A percentile compares a stretch with the other conserved stretches of the same genome.
Evolutionary conservation across 2,329 filamentous ascomycete genomes (phyloP).

Genomic region (Ascochyta viciae-villosae): DNA sequence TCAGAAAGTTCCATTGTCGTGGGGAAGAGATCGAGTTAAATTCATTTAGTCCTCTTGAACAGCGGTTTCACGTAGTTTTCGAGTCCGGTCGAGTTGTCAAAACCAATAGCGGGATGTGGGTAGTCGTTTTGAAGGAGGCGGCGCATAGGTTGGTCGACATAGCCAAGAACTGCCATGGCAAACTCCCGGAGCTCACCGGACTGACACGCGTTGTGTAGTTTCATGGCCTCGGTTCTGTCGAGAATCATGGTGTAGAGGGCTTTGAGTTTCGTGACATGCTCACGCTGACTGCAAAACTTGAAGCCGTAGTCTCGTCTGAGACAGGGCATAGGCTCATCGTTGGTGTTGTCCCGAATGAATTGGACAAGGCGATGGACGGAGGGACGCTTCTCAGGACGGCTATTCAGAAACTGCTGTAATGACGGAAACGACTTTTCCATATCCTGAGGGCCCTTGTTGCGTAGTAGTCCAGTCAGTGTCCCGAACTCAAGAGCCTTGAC

Average conservation of each 20-base stretch:
- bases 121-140: slow-evolving; percentile 22
- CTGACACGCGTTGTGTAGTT: slow-evolving; percentile 23
- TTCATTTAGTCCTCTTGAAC: background rate
- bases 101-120: background rate
- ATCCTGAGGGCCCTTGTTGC: background rate
- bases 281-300: slow-evolving; percentile 12
- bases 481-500: slow-evolving; percentile 14
- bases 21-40: background rate
- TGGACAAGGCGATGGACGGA: slow-evolving; percentile 27
- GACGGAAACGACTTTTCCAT: slow-evolving; percentile 10
- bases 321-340: slow-evolving; percentile 14
- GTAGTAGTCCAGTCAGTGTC: slow-evolving; percentile 14
- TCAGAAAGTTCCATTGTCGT: no score
- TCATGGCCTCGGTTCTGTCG: background rate
- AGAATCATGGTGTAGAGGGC: slow-evolving; percentile 21
- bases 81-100: slow-evolving; percentile 9
- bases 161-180: background rate
- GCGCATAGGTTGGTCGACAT: background rate
- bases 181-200: slow-evolving; percentile 12
- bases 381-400: background rate
- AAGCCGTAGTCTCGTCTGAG: slow-evolving; percentile 34
- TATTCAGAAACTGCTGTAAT: slow-evolving; percentile 22
- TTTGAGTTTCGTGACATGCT: slow-evolving; percentile 28
- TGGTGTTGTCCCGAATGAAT: slow-evolving; percentile 13
- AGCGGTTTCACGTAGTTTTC: background rate